Evolutionary conservation across 2,329 filamentous ascomycete species (phyloP).

Genomic region (Pseudocercospora cruenta): DNA sequence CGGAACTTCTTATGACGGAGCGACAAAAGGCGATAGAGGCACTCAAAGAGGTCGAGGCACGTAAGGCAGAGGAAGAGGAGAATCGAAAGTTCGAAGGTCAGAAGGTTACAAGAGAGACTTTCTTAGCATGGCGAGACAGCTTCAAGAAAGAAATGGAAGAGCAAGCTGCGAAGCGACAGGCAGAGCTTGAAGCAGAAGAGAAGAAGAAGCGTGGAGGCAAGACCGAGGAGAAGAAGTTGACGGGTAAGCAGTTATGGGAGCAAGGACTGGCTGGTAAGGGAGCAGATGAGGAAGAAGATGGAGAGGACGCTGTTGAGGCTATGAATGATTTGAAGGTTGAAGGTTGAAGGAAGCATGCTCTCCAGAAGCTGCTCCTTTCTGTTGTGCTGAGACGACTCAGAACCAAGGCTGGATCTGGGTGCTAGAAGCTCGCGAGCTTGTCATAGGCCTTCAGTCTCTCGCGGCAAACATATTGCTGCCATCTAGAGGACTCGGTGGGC

Average conservation of each 20-base stretch:
- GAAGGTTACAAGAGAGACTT: constrained; percentile 82
- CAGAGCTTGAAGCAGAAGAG: constrained; percentile 73
- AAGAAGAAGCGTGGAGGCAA: constrained; percentile 51
- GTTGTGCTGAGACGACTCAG: background rate
- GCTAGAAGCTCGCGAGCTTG: background rate
- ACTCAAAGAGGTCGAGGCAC: constrained; percentile 56
- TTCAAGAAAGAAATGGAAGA: constrained; percentile 85
- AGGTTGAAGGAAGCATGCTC: constrained; percentile 26
- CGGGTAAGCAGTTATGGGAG: constrained; percentile 58
- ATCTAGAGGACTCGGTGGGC: background rate
- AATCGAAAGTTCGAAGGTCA: constrained; percentile 96
- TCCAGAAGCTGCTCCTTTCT: background rate
- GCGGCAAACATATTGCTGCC: background rate
- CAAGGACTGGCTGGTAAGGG: constrained; percentile 61
- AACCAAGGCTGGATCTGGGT: background rate
- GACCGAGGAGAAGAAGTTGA: constrained; percentile 82
- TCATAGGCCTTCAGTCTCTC: background rate
- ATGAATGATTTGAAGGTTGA: constrained; percentile 72
- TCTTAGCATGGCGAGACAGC: constrained; percentile 76
- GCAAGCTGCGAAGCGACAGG: constrained; percentile 56
- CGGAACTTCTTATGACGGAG: constrained; percentile 80
- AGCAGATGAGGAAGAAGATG: constrained; percentile 70
- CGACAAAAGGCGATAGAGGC: constrained; percentile 67
- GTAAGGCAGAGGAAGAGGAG: constrained; percentile 80
- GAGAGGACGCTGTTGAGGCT: constrained; percentile 63